These are phyloP conservation scores for Chrysoporthe cubensis DNA, from an alignment of 2,329 filamentous ascomycete genomes.

Conservation along the genomic window DNA sequence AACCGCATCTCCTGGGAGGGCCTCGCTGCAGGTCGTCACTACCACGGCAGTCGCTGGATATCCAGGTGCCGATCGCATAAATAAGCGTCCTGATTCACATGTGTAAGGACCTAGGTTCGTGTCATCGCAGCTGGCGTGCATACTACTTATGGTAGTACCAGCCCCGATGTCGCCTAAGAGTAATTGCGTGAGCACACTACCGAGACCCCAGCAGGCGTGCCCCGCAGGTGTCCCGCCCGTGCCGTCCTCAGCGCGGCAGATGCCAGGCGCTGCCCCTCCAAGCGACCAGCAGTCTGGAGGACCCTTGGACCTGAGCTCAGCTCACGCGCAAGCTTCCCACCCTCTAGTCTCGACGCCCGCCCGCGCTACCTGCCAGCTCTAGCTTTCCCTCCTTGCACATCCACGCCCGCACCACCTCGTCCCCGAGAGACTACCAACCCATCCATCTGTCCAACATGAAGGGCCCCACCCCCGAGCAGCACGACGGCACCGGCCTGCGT, in stretches of 20 bases:
- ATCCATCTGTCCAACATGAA: slow-evolving; percentile 50
- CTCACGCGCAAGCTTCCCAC: neutral
- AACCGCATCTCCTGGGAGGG: too few relatives aligned
- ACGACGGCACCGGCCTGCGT: slow-evolving; percentile 75
- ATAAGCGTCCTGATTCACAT: neutral
- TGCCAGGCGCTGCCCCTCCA: neutral
- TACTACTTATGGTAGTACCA: too few relatives aligned
- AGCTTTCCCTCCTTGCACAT: neutral
- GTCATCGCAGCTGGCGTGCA: too few relatives aligned
- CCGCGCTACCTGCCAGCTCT: neutral
- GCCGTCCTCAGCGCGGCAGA: neutral
- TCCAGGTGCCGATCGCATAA: neutral
- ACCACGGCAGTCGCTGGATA: neutral
- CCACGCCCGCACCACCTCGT: neutral
- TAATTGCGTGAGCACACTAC: neutral
- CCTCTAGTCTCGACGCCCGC: neutral
- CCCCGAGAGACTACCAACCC: slow-evolving; percentile 37
- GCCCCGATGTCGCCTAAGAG: neutral
- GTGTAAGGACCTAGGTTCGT: neutral
- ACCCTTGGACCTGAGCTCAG: slow-evolving; percentile 1
- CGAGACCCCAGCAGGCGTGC: neutral
- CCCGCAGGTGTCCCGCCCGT: neutral
- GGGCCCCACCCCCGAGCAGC: slow-evolving; percentile 59
- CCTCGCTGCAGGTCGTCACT: neutral
- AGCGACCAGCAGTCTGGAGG: neutral